Evolutionary conservation across 2,329 filamentous ascomycete genomes (phyloP).

Genomic region (Drechmeria coniospora): DNA sequence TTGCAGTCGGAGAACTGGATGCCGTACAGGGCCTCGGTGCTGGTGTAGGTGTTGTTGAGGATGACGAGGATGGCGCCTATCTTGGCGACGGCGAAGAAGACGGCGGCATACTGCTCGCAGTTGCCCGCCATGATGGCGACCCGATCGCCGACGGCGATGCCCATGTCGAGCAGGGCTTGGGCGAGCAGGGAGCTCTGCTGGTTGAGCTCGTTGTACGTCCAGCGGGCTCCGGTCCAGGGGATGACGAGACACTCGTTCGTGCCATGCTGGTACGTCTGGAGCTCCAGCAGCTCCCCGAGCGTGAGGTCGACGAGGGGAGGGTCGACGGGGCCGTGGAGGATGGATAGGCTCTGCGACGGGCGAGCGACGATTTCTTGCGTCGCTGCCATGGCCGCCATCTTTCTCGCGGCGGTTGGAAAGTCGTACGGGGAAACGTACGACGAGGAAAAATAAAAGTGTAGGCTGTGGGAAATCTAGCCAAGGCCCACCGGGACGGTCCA

Average conservation of each 20-base stretch:
- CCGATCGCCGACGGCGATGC: constrained; percentile 52
- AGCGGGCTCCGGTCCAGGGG: constrained; percentile 60
- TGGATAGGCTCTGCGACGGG: constrained; percentile 35
- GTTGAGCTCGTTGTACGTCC: constrained; percentile 53
- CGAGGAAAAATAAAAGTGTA: no score
- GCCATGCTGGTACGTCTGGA: constrained; percentile 52
- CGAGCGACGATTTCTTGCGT: no score
- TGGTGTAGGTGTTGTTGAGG: constrained; percentile 70
- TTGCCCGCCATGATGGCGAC: constrained; percentile 66
- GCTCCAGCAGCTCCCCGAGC: constrained; percentile 54
- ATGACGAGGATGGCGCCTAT: constrained; percentile 59
- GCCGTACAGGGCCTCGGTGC: constrained; percentile 55
- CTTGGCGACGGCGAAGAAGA: constrained; percentile 57
- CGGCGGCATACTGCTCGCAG: constrained; percentile 65
- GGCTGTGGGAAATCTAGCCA: no score
- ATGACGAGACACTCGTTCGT: constrained; percentile 55
- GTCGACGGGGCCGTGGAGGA: constrained; percentile 53
- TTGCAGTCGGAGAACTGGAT: constrained; percentile 57
- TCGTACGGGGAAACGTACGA: no score
- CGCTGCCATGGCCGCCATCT: neutral
- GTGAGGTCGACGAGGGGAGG: constrained; percentile 57
- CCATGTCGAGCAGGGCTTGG: constrained; percentile 50
- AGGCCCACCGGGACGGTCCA: no score
- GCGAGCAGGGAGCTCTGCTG: constrained; percentile 46
- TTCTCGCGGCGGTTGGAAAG: neutral